Evolutionary conservation across 495 filamentous ascomycete genomes (phyloP).

Genomic region (Daldinia vernicosa): DNA sequence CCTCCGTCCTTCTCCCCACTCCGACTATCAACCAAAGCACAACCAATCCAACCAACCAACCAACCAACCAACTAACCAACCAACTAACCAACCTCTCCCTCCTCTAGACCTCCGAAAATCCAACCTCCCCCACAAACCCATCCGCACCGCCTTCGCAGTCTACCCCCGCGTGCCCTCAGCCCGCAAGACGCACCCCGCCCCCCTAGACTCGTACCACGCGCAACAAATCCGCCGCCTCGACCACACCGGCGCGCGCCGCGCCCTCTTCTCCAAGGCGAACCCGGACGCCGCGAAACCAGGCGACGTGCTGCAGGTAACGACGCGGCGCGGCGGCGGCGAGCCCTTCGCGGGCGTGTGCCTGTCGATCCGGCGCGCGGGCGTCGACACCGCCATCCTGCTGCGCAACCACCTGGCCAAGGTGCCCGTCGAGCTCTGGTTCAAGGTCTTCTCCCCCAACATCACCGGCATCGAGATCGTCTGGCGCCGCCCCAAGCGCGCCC

Average conservation of each 20-base stretch:
- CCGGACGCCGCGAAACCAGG: constrained; percentile 78
- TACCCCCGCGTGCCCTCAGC: constrained; percentile 63
- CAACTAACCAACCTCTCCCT: neutral
- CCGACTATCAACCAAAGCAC: neutral
- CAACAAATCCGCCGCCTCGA: constrained; percentile 78
- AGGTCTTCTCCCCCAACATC: constrained; percentile 89
- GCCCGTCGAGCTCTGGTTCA: constrained; percentile 98
- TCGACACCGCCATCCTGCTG: constrained; percentile 86
- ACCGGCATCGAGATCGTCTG: constrained; percentile 93
- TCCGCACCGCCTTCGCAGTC: constrained; percentile 55
- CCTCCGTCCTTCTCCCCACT: neutral
- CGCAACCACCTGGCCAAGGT: constrained; percentile 82
- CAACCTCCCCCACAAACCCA: constrained; percentile 38
- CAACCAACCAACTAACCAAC: neutral
- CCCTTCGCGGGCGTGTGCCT: constrained; percentile 90
- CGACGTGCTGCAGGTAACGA: constrained; percentile 90
- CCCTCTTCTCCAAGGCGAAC: constrained; percentile 80
- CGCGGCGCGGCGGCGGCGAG: constrained; percentile 75
- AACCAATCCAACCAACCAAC: neutral
- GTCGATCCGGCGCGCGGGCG: constrained; percentile 81
- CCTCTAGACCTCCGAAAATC: constrained; percentile 37
- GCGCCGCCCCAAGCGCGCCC: constrained; percentile 80
- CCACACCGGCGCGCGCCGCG: constrained; percentile 79
- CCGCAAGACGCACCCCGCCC: constrained; percentile 22
- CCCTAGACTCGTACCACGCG: constrained; percentile 61